phyloP scores from a whole-genome alignment of 148 eudicot genomes.

The Polygonum maritimum region DNA sequence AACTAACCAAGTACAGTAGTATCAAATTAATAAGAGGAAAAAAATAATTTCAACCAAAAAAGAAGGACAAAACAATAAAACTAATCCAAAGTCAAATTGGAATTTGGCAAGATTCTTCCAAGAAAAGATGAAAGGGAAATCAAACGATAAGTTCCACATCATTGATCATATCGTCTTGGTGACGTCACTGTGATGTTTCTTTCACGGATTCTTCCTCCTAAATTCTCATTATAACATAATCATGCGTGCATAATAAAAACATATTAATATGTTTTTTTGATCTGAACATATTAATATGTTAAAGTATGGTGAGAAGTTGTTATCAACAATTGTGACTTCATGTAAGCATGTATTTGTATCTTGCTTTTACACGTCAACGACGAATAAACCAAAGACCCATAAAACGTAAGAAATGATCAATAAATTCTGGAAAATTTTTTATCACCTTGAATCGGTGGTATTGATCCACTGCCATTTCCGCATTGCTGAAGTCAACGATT shows the following conservation, averaged over 20 bases:
- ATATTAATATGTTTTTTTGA: no score
- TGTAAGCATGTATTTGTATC: neutral
- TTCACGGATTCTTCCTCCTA: no score
- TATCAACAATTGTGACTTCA: neutral
- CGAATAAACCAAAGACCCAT: neutral
- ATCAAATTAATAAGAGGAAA: no score
- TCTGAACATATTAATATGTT: no score
- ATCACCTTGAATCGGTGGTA: slow-evolving; percentile 87
- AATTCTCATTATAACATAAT: neutral
- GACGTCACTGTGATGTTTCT: neutral
- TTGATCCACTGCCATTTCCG: slow-evolving; percentile 76
- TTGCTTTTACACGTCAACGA: neutral
- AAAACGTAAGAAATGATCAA: neutral
- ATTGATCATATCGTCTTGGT: neutral
- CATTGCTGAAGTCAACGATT: slow-evolving; percentile 87
- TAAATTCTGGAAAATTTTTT: neutral
- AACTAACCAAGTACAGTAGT: neutral
- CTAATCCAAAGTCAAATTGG: neutral
- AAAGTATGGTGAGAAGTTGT: neutral
- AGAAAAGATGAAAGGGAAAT: neutral
- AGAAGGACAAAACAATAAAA: neutral
- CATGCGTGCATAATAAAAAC: no score
- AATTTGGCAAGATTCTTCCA: neutral
- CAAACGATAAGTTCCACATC: slow-evolving; percentile 1
- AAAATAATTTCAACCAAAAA: no score